Conservation (phyloP, 257 asterid species). For the Voacanga thouarsii region DNA sequence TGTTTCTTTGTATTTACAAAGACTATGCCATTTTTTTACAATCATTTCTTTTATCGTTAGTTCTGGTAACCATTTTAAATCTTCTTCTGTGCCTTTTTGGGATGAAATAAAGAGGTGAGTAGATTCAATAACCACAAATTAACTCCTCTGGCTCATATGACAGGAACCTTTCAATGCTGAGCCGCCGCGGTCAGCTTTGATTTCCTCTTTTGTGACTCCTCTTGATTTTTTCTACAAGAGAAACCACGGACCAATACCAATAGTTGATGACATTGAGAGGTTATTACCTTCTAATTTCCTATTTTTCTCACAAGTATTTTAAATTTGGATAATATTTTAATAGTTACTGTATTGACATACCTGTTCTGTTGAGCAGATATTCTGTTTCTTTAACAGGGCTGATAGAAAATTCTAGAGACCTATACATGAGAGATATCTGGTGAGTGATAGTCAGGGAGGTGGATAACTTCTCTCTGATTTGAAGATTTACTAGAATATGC, state of each 20-base stretch:
- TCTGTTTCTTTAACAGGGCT: conserved; percentile 58
- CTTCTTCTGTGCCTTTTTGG: background rate
- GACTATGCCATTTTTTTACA: background rate
- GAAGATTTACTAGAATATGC: conserved; percentile 1
- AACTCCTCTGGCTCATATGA: conserved; percentile 7
- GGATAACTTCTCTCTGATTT: background rate
- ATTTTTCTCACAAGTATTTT: background rate
- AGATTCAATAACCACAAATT: background rate
- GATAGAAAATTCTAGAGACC: conserved; percentile 38
- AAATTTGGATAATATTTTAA: conserved; percentile 1
- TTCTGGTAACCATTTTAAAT: background rate
- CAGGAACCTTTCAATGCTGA: conserved; percentile 98
- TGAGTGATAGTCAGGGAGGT: conserved; percentile 31
- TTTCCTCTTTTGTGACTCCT: conserved; percentile 75
- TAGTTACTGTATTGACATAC: conserved; percentile 14
- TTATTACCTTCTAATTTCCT: conserved; percentile 16
- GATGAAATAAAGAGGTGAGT: background rate
- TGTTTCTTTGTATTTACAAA: background rate
- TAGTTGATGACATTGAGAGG: conserved; percentile 75
- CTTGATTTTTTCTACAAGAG: conserved; percentile 88
- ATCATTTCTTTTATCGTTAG: background rate
- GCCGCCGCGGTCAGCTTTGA: conserved; percentile 68
- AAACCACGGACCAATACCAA: conserved; percentile 95
- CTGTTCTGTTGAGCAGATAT: conserved; percentile 51
- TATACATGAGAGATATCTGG: conserved; percentile 85